Evolutionary conservation across 441 rosid species (phyloP).

Genomic region (Arabidopsis lyrata): DNA sequence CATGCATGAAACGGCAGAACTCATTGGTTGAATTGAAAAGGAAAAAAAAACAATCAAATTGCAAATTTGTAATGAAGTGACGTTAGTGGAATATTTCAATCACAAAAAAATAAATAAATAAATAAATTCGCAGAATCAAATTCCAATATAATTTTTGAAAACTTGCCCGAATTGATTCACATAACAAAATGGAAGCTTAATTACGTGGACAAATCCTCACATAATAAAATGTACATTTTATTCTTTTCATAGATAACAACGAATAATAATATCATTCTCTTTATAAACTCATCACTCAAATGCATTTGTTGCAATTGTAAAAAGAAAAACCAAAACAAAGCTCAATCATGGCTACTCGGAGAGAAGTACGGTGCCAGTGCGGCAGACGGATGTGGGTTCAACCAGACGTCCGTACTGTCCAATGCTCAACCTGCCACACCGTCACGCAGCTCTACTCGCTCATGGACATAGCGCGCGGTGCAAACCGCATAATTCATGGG

Average conservation of each 20-base stretch:
- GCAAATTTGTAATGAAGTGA: not conserved
- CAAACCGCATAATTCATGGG: conserved; percentile 42
- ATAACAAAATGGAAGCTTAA: conserved; percentile 8
- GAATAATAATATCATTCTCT: conserved; percentile 25
- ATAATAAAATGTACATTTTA: not conserved
- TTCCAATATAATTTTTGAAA: conserved; percentile 8
- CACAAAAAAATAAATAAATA: too few species aligned
- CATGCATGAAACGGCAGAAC: too few species aligned
- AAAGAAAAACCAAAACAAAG: conserved; percentile 9
- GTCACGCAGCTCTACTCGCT: conserved; percentile 49
- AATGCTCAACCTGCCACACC: conserved; percentile 59
- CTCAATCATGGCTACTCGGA: conserved; percentile 50
- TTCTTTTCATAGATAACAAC: conserved; percentile 9
- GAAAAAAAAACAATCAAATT: not conserved
- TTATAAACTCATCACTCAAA: conserved; percentile 28
- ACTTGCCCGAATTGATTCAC: conserved; percentile 40
- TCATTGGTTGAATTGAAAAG: not conserved
- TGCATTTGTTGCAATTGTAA: not conserved
- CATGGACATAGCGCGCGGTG: conserved; percentile 33
- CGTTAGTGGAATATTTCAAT: not conserved
- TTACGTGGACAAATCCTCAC: conserved; percentile 8
- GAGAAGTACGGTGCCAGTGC: conserved; percentile 62
- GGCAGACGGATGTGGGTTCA: conserved; percentile 56
- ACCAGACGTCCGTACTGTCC: conserved; percentile 48
- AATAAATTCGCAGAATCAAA: conserved; percentile 38